Percentiles rank a stretch among this genome's conserved stretches.
These are phyloP conservation scores for Beverwykella pulmonaria DNA, from an alignment of 495 filamentous ascomycete genomes.

Conservation along the genomic window DNA sequence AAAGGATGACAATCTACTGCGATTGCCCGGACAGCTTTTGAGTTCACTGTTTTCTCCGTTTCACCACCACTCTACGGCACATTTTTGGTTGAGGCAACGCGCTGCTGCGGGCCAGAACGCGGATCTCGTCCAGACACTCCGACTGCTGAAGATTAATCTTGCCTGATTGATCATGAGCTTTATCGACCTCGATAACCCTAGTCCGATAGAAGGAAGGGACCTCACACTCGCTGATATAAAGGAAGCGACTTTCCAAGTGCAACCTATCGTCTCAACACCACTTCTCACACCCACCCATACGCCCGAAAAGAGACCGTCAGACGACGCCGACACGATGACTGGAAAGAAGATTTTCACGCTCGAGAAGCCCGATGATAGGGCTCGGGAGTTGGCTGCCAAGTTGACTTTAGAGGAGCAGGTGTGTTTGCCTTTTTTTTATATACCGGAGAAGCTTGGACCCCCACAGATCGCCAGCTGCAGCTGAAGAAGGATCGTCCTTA, in stretches of 20 bases:
- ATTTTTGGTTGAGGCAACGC: constrained; percentile 14
- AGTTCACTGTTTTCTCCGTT: constrained; percentile 13
- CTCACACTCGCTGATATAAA: constrained; percentile 32
- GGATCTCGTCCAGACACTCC: constrained; percentile 33
- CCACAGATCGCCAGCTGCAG: background rate
- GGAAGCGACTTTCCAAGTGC: constrained; percentile 19
- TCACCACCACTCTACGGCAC: constrained; percentile 2
- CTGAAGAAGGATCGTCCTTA: constrained; percentile 4
- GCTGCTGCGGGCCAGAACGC: constrained; percentile 25
- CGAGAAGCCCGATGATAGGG: constrained; percentile 39
- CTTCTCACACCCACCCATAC: constrained; percentile 19
- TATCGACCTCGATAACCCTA: constrained; percentile 23
- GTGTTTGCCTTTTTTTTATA: constrained; percentile 19
- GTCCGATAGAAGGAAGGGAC: constrained; percentile 19
- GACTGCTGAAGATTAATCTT: constrained; percentile 20
- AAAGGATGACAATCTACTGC: constrained; percentile 37
- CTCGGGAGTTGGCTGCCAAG: constrained; percentile 36
- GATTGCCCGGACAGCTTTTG: constrained; percentile 10
- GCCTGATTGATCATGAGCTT: constrained; percentile 24
- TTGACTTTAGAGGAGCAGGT: constrained; percentile 40
- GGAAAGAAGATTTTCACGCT: constrained; percentile 34
- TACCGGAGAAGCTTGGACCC: constrained; percentile 7
- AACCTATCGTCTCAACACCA: constrained; percentile 13
- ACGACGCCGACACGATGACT: constrained; percentile 26
- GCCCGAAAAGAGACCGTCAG: constrained; percentile 21